Evolutionary conservation across 768 basidiomycete genomes (phyloP).

Genomic region (Rhodotorula paludigena): DNA sequence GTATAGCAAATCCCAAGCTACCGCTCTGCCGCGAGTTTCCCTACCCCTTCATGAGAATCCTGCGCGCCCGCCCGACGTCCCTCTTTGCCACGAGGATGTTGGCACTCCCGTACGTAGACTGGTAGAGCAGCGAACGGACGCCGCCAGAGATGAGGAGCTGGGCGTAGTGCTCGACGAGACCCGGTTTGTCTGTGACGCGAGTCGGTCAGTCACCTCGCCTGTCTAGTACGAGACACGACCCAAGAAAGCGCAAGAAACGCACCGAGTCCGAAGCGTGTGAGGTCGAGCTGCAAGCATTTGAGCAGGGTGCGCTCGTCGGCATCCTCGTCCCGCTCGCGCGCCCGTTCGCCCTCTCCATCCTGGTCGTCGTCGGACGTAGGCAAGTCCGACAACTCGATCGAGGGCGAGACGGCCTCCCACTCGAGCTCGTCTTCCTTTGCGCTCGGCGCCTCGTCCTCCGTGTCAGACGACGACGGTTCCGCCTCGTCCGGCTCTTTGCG

Average conservation of each 20-base stretch:
- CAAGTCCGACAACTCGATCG: not conserved
- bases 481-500: not conserved
- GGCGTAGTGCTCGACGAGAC: conserved; percentile 71
- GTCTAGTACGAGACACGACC: not conserved
- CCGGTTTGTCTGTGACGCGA: conserved; percentile 62
- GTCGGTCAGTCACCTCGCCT: not conserved
- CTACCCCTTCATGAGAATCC: conserved; percentile 13
- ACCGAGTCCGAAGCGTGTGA: conserved; percentile 62
- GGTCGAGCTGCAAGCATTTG: conserved; percentile 70
- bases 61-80: conserved; percentile 33
- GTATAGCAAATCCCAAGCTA: too few relatives aligned
- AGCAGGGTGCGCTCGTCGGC: conserved; percentile 49
- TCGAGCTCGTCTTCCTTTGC: not conserved
- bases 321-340: conserved; percentile 45
- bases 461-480: not conserved
- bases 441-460: not conserved
- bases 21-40: too few relatives aligned
- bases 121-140: conserved; percentile 72
- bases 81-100: conserved; percentile 59
- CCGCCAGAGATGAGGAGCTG: conserved; percentile 56
- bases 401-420: not conserved
- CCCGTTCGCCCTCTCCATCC: conserved; percentile 30
- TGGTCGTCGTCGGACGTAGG: not conserved
- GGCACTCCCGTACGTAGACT: conserved; percentile 68
- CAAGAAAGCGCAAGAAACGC: not conserved